A percentile compares a stretch with the other conserved stretches of the same genome.
Evolutionary conservation across 2,329 filamentous ascomycete species (phyloP).

Genomic region (Clarireedia homoeocarpa): DNA sequence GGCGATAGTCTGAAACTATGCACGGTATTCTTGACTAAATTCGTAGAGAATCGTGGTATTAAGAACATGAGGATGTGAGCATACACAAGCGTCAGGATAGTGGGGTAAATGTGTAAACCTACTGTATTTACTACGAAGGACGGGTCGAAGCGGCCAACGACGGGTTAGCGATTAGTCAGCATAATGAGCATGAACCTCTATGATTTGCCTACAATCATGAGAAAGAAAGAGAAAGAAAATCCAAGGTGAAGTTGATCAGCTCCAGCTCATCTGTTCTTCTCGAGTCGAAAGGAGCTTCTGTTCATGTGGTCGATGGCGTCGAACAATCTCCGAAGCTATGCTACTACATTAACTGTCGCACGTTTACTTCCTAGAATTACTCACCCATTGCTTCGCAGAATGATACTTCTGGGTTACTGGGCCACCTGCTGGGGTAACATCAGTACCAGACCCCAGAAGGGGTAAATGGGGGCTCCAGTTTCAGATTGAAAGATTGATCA

Average conservation of each 20-base stretch:
- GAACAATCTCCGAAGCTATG: too few relatives aligned
- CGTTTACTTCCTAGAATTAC: too few relatives aligned
- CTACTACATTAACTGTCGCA: too few relatives aligned
- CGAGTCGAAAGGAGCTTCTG: too few relatives aligned
- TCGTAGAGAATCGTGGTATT: slow-evolving; percentile 6
- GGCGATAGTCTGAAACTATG: neutral
- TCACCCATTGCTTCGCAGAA: too few relatives aligned
- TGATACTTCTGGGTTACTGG: too few relatives aligned
- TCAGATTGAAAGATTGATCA: neutral
- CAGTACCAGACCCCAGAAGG: neutral
- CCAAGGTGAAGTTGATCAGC: too few relatives aligned
- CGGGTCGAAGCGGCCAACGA: neutral
- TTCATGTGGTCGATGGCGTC: too few relatives aligned
- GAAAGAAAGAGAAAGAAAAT: too few relatives aligned
- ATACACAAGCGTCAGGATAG: neutral
- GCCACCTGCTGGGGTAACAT: too few relatives aligned
- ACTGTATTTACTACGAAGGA: neutral
- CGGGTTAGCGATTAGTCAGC: neutral
- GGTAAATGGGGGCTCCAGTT: neutral
- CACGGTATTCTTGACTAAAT: slow-evolving; percentile 2
- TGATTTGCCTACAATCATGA: neutral
- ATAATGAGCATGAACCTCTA: too few relatives aligned
- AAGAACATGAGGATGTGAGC: slow-evolving; percentile 1
- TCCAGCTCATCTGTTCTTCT: too few relatives aligned
- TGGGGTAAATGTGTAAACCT: neutral